Base-by-base conservation (phyloP, 1,284 basidiomycete species). In the Athelia psychrophila region DNA sequence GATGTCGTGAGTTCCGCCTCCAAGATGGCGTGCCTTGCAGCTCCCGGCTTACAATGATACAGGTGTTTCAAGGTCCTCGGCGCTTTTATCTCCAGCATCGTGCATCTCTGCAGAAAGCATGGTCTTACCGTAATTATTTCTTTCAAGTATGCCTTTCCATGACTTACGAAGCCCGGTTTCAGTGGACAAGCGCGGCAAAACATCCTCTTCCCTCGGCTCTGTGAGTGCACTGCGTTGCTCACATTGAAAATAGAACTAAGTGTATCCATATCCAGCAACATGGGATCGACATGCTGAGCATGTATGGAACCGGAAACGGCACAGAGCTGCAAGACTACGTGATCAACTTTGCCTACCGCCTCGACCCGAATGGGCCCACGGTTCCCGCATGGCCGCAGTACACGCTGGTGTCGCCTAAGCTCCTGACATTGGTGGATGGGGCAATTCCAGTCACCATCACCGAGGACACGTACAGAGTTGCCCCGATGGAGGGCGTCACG, bases 111-210 rank as follows among this genome's bases (percentile, higher is more conserved):
- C 64, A 69, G 48, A 48, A 58, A 3, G 57, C 59, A 3, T 70
- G 69, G 68, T 61, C 67, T 5, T 72, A 54, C 53, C 46, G 69
- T 69, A 36, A 35, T 58, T 54, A 5, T 47, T 25, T 24, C 15
- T 35, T 22, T 16, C 47, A 35, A 9, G 20, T 30, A 8, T 8
- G 19, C 16, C 45, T 16, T 47, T 24, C 18, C 45, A 16, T 30
- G 36, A 16, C 48, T 42, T 18, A 42, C 30, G 6, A 30, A 13
- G 27, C 27, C 27, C 13, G 27, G 5, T 13, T 5, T 5, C 13
- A 30, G 27, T 30, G 27, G 27, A 30, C 13, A 30, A 30, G 13
- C 27, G 27, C 32, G 40, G 44, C 25, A 49, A 35, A 23, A 44
- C 19, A 20, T 8, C 8, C n/a, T 24, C 18, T 42, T 35, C 18